These are phyloP conservation scores for Oryza longistaminata DNA, from an alignment of 176 grass and related monocot species.

Conservation along the genomic window DNA sequence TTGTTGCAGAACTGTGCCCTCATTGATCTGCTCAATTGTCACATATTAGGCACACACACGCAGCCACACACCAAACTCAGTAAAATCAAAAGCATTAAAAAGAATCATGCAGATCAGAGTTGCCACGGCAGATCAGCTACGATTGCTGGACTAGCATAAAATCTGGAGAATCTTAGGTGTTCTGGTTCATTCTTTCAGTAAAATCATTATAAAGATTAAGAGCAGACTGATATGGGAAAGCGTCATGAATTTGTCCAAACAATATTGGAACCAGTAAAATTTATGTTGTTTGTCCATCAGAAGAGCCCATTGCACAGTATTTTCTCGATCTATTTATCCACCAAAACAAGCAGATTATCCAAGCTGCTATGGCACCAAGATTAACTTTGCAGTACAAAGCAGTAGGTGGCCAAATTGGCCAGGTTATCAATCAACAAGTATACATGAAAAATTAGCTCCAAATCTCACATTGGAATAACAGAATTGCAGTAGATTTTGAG, in stretches of 20 bases:
- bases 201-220: neutral
- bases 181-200: neutral
- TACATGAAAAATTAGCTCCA: slow-evolving; percentile 3
- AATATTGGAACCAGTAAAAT: neutral
- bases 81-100: neutral
- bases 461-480: slow-evolving; percentile 1
- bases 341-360: neutral
- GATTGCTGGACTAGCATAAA: neutral
- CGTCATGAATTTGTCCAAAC: neutral
- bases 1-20: neutral
- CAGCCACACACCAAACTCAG: neutral
- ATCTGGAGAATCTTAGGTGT: neutral
- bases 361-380: neutral
- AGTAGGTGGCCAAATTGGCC: neutral
- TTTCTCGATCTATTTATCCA: neutral
- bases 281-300: neutral
- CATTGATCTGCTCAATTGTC: neutral
- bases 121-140: neutral
- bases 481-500: neutral
- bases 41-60: neutral
- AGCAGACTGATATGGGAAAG: neutral
- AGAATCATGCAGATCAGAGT: neutral
- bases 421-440: neutral
- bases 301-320: neutral
- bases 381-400: neutral